Evolutionary conservation across 2,329 filamentous ascomycete genomes (phyloP).

Genomic region (Claviceps paspali): DNA sequence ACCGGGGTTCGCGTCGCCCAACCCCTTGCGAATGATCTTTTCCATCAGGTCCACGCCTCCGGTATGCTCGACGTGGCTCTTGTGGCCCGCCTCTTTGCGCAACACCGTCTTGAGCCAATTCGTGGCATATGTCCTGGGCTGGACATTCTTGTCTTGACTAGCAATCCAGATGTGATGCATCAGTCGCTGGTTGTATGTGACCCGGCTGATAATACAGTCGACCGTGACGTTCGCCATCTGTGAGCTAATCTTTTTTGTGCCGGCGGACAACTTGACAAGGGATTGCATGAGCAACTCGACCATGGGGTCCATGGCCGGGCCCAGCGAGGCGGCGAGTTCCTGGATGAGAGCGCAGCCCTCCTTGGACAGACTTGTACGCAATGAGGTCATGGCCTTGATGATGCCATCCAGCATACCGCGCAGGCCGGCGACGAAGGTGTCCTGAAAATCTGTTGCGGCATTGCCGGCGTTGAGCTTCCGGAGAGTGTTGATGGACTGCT

Average conservation of each 20-base stretch:
- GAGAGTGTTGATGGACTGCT: slow-evolving; percentile 64
- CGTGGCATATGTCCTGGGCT: slow-evolving; percentile 62
- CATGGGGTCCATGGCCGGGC: slow-evolving; percentile 70
- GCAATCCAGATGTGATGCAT: slow-evolving; percentile 76
- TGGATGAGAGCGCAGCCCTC: slow-evolving; percentile 75
- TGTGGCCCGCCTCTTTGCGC: slow-evolving; percentile 62
- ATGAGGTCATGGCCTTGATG: slow-evolving; percentile 66
- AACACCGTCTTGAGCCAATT: slow-evolving; percentile 77
- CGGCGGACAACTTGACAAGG: slow-evolving; percentile 76
- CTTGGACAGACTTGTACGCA: slow-evolving; percentile 80
- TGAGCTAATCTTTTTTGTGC: slow-evolving; percentile 84
- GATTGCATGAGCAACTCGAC: slow-evolving; percentile 81
- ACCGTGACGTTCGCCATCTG: slow-evolving; percentile 70
- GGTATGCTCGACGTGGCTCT: slow-evolving; percentile 66
- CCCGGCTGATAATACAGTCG: slow-evolving; percentile 64
- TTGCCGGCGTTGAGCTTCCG: slow-evolving; percentile 73
- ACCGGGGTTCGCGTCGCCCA: slow-evolving; percentile 78
- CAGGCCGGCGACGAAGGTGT: slow-evolving; percentile 53
- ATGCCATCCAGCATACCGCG: slow-evolving; percentile 73
- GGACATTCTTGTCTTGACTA: slow-evolving; percentile 84
- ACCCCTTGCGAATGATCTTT: slow-evolving; percentile 75
- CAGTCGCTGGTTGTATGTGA: slow-evolving; percentile 64
- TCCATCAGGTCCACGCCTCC: slow-evolving; percentile 73
- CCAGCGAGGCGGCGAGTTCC: slow-evolving; percentile 63
- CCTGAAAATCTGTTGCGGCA: slow-evolving; percentile 59